These are phyloP conservation scores for Craspedostauros australis DNA, from an alignment of 108 stramenopile species.

Conservation along the genomic window DNA sequence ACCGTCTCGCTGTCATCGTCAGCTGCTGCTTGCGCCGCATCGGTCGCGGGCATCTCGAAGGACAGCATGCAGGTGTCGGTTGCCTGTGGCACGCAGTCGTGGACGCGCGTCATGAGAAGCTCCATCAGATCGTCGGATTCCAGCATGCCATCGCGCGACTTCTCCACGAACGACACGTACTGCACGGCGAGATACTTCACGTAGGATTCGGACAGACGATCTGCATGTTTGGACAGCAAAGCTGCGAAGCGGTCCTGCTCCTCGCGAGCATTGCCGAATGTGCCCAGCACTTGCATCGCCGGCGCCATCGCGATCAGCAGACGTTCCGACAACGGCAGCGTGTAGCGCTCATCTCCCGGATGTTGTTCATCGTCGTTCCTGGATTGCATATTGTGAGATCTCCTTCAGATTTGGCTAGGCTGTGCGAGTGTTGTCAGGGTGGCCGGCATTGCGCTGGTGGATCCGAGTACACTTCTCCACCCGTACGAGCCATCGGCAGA, in stretches of 20 bases:
- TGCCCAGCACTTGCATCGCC: too few species aligned
- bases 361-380: too few species aligned
- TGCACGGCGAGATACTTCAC: conserved; percentile 21
- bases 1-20: neutral
- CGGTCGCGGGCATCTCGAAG: conserved; percentile 21
- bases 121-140: conserved; percentile 30
- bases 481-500: too few species aligned
- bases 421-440: too few species aligned
- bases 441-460: too few species aligned
- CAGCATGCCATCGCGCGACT: conserved; percentile 1
- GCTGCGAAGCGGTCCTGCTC: conserved; percentile 25
- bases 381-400: too few species aligned
- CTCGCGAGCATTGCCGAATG: too few species aligned
- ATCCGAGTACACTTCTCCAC: too few species aligned
- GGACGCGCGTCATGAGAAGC: conserved; percentile 9
- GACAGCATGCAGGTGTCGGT: conserved; percentile 26
- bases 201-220: conserved; percentile 38
- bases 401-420: too few species aligned
- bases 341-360: too few species aligned
- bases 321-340: too few species aligned
- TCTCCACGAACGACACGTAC: conserved; percentile 32
- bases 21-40: neutral
- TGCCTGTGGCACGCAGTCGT: conserved; percentile 26
- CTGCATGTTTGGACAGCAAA: conserved; percentile 12
- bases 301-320: too few species aligned